These are phyloP conservation scores for Penicillium sp. DNA, from an alignment of 2,329 filamentous ascomycete species.

Conservation along the genomic window DNA sequence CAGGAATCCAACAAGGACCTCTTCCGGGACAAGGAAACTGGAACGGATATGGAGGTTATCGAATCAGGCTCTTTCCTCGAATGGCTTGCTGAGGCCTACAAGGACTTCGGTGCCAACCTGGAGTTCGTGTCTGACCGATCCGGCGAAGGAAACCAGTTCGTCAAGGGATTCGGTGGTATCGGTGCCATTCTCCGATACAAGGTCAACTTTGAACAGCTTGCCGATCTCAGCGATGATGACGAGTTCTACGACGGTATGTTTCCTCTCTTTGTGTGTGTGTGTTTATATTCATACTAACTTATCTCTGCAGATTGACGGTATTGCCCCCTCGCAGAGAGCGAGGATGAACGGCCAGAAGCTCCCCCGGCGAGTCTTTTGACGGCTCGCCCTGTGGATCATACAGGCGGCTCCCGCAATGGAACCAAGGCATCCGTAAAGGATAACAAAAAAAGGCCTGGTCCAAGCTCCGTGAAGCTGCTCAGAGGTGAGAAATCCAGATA, in stretches of 20 bases:
- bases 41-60: constrained; percentile 94
- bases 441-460: constrained; percentile 32
- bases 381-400: constrained; percentile 49
- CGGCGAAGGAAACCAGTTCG: constrained; percentile 98
- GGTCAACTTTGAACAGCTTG: constrained; percentile 99
- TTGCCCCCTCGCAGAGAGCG: constrained; percentile 81
- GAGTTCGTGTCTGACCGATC: constrained; percentile 98
- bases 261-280: neutral
- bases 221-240: constrained; percentile 84
- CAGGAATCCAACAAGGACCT: constrained; percentile 77
- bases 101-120: constrained; percentile 90
- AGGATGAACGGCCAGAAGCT: constrained; percentile 72
- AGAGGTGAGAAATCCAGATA: constrained; percentile 33
- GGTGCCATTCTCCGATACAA: constrained; percentile 97
- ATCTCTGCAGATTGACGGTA: constrained; percentile 73
- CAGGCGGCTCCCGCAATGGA: constrained; percentile 37
- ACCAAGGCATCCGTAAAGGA: constrained; percentile 34
- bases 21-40: constrained; percentile 94
- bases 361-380: constrained; percentile 54
- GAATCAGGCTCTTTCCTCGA: constrained; percentile 93
- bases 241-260: constrained; percentile 80
- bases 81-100: constrained; percentile 98
- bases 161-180: constrained; percentile 98
- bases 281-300: constrained; percentile 12
- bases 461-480: constrained; percentile 39